Percentiles rank a stretch among this genome's conserved stretches.
Evolutionary conservation across 495 filamentous ascomycete genomes (phyloP).

Genomic region (Parathielavia hyrcaniae): DNA sequence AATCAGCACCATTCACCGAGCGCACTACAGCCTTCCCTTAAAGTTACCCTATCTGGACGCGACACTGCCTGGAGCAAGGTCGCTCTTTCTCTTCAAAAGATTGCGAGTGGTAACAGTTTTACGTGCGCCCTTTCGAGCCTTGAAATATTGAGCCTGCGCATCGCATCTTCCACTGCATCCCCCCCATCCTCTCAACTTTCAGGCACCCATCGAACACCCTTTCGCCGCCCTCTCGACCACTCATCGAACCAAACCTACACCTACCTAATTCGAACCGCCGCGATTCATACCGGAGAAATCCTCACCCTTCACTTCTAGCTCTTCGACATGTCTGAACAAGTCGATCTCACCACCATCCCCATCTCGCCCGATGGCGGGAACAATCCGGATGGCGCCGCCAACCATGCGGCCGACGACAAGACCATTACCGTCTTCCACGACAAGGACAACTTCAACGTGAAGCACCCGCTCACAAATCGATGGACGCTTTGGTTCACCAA

Average conservation of each 20-base stretch:
- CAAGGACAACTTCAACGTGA: constrained; percentile 97
- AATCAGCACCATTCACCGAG: background rate
- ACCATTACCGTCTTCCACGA: constrained; percentile 91
- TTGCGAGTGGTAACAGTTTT: constrained; percentile 1
- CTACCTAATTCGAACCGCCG: background rate
- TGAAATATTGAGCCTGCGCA: background rate
- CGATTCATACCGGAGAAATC: constrained; percentile 8
- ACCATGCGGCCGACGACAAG: constrained; percentile 43
- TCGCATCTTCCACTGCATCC: constrained; percentile 4
- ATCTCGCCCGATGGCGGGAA: constrained; percentile 60
- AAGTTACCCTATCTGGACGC: constrained; percentile 16
- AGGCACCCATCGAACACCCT: constrained; percentile 3
- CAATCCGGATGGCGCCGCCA: constrained; percentile 32
- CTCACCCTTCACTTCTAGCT: background rate
- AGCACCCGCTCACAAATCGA: constrained; percentile 90
- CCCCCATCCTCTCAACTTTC: background rate
- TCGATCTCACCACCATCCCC: constrained; percentile 61
- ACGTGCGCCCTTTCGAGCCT: constrained; percentile 2
- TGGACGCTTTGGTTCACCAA: constrained; percentile 99
- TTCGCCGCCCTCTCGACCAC: constrained; percentile 17
- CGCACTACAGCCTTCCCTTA: constrained; percentile 6
- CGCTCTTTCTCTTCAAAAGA: constrained; percentile 26
- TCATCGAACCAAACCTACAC: background rate
- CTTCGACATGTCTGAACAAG: constrained; percentile 44
- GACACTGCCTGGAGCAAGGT: constrained; percentile 32